phyloP scores from a whole-genome alignment of 73 alveolate species.

The Tetrahymena malaccensis region DNA sequence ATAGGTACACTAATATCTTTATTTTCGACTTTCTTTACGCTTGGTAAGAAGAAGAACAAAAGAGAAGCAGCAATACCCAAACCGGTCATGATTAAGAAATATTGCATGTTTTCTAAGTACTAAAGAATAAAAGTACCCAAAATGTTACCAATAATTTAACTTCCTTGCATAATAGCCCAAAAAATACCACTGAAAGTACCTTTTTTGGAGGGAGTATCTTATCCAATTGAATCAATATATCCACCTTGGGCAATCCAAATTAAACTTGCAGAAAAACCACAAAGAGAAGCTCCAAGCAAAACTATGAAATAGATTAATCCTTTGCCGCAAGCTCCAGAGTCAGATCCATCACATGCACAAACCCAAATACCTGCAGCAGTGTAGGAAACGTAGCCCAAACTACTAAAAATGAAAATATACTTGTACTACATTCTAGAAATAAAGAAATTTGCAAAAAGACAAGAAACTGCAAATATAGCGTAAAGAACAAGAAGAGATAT shows the following conservation, averaged over 20 bases:
- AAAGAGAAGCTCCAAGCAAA: background rate
- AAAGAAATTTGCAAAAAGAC: slow-evolving; percentile 10
- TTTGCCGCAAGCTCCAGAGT: background rate
- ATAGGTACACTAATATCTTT: background rate
- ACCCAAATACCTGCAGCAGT: slow-evolving; percentile 21
- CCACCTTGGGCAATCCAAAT: slow-evolving; percentile 36
- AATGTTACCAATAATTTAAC: slow-evolving; percentile 23
- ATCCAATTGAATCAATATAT: slow-evolving; percentile 5
- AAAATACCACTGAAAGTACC: slow-evolving; percentile 32
- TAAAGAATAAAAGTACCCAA: slow-evolving; percentile 17
- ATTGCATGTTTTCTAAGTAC: background rate
- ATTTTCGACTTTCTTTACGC: background rate
- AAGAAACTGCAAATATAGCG: slow-evolving; percentile 1
- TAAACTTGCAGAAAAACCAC: slow-evolving; percentile 28
- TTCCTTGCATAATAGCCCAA: slow-evolving; percentile 33
- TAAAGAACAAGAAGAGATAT: slow-evolving; percentile 17
- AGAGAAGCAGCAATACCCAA: slow-evolving; percentile 13
- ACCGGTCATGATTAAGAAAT: slow-evolving; percentile 26
- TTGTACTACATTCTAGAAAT: slow-evolving; percentile 7
- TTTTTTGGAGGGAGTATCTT: slow-evolving; percentile 6
- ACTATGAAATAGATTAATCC: slow-evolving; percentile 3
- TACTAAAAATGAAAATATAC: background rate
- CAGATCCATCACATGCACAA: slow-evolving; percentile 5
- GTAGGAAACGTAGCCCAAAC: slow-evolving; percentile 6
- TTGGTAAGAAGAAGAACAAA: slow-evolving; percentile 22